A percentile compares a stretch with the other conserved stretches of the same genome.
phyloP scores from a whole-genome alignment of 2,329 filamentous ascomycete genomes.

The Verticillium albo-atrum region DNA sequence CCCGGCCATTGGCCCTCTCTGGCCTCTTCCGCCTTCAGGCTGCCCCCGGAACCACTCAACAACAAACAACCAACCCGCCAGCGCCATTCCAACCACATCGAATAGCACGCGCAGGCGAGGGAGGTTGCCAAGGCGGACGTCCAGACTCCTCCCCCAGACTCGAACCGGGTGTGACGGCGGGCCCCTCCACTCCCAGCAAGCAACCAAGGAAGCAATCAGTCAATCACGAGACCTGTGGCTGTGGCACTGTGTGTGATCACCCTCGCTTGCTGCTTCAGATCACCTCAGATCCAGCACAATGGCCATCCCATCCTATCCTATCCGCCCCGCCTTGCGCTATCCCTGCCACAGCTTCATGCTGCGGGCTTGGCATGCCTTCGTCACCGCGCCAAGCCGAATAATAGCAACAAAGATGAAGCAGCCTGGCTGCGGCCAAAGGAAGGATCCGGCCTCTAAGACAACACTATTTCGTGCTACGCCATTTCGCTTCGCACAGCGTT shows the following conservation, averaged over 20 bases:
- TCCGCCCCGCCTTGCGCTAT: too few species aligned
- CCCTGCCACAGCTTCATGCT: background rate
- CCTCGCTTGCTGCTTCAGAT: background rate
- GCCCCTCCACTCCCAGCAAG: background rate
- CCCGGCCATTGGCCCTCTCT: background rate
- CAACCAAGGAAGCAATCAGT: too few species aligned
- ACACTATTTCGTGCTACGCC: background rate
- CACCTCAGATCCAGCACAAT: background rate
- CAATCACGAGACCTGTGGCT: background rate
- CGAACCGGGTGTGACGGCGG: background rate
- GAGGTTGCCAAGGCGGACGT: background rate
- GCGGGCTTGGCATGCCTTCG: background rate
- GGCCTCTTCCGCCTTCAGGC: background rate
- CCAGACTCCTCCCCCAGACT: background rate
- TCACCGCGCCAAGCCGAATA: background rate
- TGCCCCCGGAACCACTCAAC: background rate
- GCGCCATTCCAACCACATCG: background rate
- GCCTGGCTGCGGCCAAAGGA: background rate
- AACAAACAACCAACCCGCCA: background rate
- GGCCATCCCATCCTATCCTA: too few species aligned
- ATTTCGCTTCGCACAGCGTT: background rate
- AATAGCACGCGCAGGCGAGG: background rate
- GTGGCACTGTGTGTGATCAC: background rate
- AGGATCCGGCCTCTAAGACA: background rate
- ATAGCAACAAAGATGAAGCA: background rate